These are phyloP conservation scores for Russula lepida DNA, from an alignment of 768 basidiomycete species.

Conservation along the genomic window DNA sequence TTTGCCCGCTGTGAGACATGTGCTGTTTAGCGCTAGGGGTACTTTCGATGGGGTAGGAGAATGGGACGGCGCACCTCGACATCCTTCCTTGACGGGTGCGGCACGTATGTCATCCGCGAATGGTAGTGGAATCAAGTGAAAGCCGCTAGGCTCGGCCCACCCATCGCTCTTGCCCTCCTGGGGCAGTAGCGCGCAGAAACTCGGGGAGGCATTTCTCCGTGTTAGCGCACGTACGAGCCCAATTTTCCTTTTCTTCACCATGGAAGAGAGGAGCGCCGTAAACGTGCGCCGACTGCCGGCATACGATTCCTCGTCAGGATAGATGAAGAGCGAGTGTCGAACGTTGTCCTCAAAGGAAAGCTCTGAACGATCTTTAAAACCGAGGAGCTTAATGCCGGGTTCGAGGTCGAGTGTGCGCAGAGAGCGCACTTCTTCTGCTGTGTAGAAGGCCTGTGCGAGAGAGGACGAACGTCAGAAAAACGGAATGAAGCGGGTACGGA, in stretches of 20 bases:
- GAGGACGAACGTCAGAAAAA: background rate
- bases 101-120: slow-evolving; percentile 90
- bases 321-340: slow-evolving; percentile 86
- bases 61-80: slow-evolving; percentile 41
- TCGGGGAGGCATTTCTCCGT: slow-evolving; percentile 63
- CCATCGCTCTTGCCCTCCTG: slow-evolving; percentile 68
- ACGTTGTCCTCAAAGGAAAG: slow-evolving; percentile 83
- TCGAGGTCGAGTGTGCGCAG: slow-evolving; percentile 76
- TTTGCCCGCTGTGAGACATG: slow-evolving; percentile 47
- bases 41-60: background rate
- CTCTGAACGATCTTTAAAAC: slow-evolving; percentile 70
- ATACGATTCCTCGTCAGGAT: slow-evolving; percentile 85
- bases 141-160: slow-evolving; percentile 78
- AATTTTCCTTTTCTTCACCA: slow-evolving; percentile 73
- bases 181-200: slow-evolving; percentile 79
- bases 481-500: slow-evolving; percentile 15
- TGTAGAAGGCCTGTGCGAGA: slow-evolving; percentile 64
- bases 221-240: slow-evolving; percentile 67
- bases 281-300: slow-evolving; percentile 92
- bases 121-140: slow-evolving; percentile 89
- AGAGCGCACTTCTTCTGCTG: slow-evolving; percentile 69
- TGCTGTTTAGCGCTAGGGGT: slow-evolving; percentile 2
- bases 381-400: slow-evolving; percentile 85
- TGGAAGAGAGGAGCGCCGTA: slow-evolving; percentile 73
- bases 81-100: slow-evolving; percentile 58